These are phyloP conservation scores for Ophiocordyceps australis DNA, from an alignment of 2,329 filamentous ascomycete genomes.

Conservation along the genomic window DNA sequence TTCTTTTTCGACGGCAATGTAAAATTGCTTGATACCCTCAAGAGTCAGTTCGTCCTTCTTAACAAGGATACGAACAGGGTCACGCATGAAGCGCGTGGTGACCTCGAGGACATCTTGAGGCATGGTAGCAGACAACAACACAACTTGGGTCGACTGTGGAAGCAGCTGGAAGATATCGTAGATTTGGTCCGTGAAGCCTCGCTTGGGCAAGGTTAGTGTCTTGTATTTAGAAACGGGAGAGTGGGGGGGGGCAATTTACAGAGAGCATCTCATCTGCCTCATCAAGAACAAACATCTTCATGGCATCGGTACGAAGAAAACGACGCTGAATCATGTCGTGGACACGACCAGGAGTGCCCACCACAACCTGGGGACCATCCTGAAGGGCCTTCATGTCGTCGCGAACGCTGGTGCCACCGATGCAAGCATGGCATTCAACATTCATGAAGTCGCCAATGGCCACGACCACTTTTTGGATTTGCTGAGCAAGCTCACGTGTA, in stretches of 20 bases:
- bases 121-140: constrained; percentile 95
- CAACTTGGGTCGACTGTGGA: constrained; percentile 94
- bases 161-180: constrained; percentile 99
- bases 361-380: constrained; percentile 91
- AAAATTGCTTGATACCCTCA: constrained; percentile 99
- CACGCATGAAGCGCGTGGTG: constrained; percentile 99
- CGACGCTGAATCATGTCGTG: constrained; percentile 99
- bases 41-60: constrained; percentile 99
- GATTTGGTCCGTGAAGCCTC: constrained; percentile 99
- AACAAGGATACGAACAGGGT: constrained; percentile 95
- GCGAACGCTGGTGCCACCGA: constrained; percentile 93
- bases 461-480: constrained; percentile 98
- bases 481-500: constrained; percentile 94
- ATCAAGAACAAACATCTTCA: constrained; percentile 99
- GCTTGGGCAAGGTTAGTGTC: constrained; percentile 30
- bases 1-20: constrained; percentile 99
- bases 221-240: background rate
- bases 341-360: constrained; percentile 95
- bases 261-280: constrained; percentile 99
- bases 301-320: constrained; percentile 87
- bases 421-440: constrained; percentile 97
- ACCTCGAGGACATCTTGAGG: constrained; percentile 98
- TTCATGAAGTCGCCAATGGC: constrained; percentile 99
- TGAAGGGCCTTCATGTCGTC: constrained; percentile 97
- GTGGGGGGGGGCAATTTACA: constrained; percentile 24